Evolutionary conservation across 306 rosid genomes (phyloP).

Genomic region (Lathyrus sativus): DNA sequence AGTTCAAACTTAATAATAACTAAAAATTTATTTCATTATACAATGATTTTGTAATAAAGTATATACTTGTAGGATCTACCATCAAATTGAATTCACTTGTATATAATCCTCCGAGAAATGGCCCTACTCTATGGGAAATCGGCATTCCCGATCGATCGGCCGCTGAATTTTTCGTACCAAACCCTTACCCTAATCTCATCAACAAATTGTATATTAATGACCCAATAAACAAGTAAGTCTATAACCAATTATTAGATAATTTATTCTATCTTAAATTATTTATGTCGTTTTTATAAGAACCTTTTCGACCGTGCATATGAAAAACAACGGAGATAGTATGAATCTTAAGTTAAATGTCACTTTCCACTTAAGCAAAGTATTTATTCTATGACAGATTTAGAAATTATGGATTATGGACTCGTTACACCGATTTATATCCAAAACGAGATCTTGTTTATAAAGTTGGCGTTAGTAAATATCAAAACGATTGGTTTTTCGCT

Average conservation of each 20-base stretch:
- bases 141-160: constrained; percentile 88
- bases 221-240: constrained; percentile 41
- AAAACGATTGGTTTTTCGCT: constrained; percentile 63
- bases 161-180: constrained; percentile 63
- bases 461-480: constrained; percentile 35
- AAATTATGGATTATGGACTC: constrained; percentile 74
- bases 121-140: constrained; percentile 85
- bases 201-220: constrained; percentile 42
- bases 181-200: constrained; percentile 48
- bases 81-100: constrained; percentile 44
- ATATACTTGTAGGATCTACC: constrained; percentile 43
- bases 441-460: constrained; percentile 51
- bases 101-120: constrained; percentile 73
- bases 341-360: background rate
- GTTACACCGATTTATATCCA: constrained; percentile 57
- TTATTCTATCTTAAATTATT: background rate
- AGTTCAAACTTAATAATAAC: background rate
- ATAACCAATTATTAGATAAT: background rate
- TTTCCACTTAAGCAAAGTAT: background rate
- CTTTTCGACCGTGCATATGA: background rate
- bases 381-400: constrained; percentile 49
- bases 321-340: background rate
- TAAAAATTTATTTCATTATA: background rate
- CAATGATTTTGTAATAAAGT: background rate
- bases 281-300: background rate